Conservation (phyloP, 2,329 filamentous ascomycete species). For the Pestalotiopsis sp. region DNA sequence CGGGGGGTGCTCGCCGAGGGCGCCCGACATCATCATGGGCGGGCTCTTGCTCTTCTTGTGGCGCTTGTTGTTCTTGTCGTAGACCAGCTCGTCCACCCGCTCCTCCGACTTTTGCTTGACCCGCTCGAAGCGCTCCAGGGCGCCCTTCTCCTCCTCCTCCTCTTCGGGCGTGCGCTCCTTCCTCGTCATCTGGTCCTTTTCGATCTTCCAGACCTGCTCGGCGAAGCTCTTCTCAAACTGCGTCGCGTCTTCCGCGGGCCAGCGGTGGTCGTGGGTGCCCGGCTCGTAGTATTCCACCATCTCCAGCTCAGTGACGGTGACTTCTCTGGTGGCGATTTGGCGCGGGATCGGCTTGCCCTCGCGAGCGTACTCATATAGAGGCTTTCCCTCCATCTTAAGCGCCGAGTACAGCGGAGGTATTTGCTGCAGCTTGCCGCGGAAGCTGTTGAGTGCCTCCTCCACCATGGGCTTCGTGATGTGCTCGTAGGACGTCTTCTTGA, state of each 20-base stretch:
- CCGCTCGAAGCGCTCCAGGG: conserved; percentile 56
- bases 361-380: conserved; percentile 92
- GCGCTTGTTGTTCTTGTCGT: conserved; percentile 47
- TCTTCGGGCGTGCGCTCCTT: conserved; percentile 57
- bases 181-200: conserved; percentile 55
- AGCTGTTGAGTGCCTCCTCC: conserved; percentile 73
- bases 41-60: conserved; percentile 36
- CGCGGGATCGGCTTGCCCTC: conserved; percentile 85
- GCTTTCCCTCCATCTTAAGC: conserved; percentile 90
- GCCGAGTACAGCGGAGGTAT: conserved; percentile 92
- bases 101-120: conserved; percentile 63
- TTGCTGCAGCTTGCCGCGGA: conserved; percentile 85
- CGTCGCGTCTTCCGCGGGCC: conserved; percentile 79
- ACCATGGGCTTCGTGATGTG: conserved; percentile 81
- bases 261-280: conserved; percentile 76
- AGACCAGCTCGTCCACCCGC: conserved; percentile 59
- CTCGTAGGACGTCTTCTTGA: conserved; percentile 73
- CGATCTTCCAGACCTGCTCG: conserved; percentile 69
- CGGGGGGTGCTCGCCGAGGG: conserved; percentile 54
- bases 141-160: conserved; percentile 57
- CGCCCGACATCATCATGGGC: conserved; percentile 60
- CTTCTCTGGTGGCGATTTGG: conserved; percentile 79
- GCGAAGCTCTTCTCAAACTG: conserved; percentile 76
- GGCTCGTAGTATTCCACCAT: conserved; percentile 84
- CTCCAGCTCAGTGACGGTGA: conserved; percentile 78